Conservation (phyloP, 352 stramenopile genomes). For the Globisporangium cystogenes region DNA sequence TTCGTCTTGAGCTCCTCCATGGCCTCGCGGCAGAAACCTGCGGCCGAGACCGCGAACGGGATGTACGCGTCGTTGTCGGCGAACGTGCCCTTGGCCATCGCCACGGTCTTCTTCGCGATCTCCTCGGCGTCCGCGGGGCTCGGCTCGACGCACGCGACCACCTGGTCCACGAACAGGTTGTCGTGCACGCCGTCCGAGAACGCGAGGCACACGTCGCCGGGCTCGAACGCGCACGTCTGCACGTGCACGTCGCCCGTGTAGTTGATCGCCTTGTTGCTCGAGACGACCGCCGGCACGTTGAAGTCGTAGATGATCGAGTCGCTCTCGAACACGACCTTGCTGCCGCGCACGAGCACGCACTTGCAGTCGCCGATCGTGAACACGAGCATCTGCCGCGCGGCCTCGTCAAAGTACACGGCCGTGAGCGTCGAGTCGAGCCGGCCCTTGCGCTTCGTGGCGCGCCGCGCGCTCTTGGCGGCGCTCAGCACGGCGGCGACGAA, state of each 20-base stretch:
- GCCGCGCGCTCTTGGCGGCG: slow-evolving; percentile 68
- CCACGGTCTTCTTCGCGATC: slow-evolving; percentile 69
- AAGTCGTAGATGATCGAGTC: slow-evolving; percentile 90
- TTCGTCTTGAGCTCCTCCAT: slow-evolving; percentile 73
- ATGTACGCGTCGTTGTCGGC: slow-evolving; percentile 61
- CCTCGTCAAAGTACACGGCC: slow-evolving; percentile 75
- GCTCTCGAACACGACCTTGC: slow-evolving; percentile 76
- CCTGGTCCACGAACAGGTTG: slow-evolving; percentile 84
- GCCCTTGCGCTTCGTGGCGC: slow-evolving; percentile 69
- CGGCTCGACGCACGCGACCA: slow-evolving; percentile 52
- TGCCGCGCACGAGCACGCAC: slow-evolving; percentile 66
- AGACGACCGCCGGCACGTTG: slow-evolving; percentile 85
- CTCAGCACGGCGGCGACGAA: slow-evolving; percentile 63
- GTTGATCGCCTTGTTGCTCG: slow-evolving; percentile 82
- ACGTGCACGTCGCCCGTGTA: slow-evolving; percentile 68
- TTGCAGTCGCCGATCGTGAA: slow-evolving; percentile 88
- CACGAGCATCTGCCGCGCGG: slow-evolving; percentile 68
- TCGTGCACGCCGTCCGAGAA: slow-evolving; percentile 88
- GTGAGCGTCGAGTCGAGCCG: slow-evolving; percentile 81
- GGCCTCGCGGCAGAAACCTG: slow-evolving; percentile 73
- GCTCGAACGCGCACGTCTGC: slow-evolving; percentile 66
- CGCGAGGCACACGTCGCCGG: slow-evolving; percentile 70
- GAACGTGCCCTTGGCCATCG: slow-evolving; percentile 69
- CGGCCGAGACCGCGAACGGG: slow-evolving; percentile 79
- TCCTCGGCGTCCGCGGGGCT: slow-evolving; percentile 48